Evolutionary conservation across 1,284 basidiomycete genomes (phyloP).

Genomic region (Microbotryum scabiosae): DNA sequence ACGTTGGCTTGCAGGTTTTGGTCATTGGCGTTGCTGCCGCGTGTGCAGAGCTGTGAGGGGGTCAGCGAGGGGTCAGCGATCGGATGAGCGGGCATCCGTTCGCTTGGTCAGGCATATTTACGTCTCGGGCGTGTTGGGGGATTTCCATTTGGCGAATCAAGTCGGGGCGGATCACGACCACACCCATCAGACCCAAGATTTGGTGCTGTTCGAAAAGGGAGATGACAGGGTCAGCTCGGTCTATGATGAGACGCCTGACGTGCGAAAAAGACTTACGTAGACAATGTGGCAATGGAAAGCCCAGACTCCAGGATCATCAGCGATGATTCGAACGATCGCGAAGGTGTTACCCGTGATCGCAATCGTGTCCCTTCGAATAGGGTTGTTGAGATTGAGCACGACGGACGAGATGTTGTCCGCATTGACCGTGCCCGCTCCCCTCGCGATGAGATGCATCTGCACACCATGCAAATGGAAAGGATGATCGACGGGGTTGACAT

Average conservation of each 20-base stretch:
- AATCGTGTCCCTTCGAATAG: slow-evolving; percentile 41
- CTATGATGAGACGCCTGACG: too few species aligned
- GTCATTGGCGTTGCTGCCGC: too few species aligned
- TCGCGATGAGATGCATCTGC: slow-evolving; percentile 35
- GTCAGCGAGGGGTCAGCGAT: too few species aligned
- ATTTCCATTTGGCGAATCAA: background rate
- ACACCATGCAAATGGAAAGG: slow-evolving; percentile 39
- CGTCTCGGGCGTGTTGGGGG: slow-evolving; percentile 1
- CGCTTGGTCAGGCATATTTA: background rate
- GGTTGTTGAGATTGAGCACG: slow-evolving; percentile 35
- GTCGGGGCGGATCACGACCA: slow-evolving; percentile 3
- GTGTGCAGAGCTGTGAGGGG: too few species aligned
- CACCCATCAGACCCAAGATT: slow-evolving; percentile 6
- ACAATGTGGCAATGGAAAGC: slow-evolving; percentile 12
- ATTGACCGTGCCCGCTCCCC: slow-evolving; percentile 36
- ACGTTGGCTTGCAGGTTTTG: too few species aligned
- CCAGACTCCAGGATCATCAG: slow-evolving; percentile 4
- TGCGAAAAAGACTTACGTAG: background rate
- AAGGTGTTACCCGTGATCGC: slow-evolving; percentile 33
- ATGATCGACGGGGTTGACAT: slow-evolving; percentile 37
- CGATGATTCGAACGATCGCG: slow-evolving; percentile 35
- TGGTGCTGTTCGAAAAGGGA: background rate
- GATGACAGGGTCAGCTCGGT: background rate
- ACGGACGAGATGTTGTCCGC: background rate
- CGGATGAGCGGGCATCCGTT: too few species aligned